A percentile compares a stretch with the other conserved stretches of the same genome.
Conservation (phyloP, 441 rosid species). For the Erodium moschatum region DNA sequence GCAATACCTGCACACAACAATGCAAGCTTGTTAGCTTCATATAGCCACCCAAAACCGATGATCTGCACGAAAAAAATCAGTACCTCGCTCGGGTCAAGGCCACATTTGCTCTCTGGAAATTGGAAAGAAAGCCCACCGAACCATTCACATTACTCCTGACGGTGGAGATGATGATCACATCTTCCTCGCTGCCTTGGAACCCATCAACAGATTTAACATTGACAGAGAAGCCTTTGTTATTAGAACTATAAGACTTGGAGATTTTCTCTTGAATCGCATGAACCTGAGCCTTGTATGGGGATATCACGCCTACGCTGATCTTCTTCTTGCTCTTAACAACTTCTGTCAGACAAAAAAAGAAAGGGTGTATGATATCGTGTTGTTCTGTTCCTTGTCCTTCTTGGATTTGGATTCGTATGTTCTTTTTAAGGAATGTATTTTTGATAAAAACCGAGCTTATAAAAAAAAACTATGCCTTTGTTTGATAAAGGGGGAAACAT, state of each 20-base stretch:
- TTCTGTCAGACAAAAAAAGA: too few species aligned
- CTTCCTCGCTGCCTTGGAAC: conserved; percentile 39
- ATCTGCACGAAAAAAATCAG: not conserved
- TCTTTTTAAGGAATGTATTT: too few species aligned
- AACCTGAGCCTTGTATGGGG: conserved; percentile 35
- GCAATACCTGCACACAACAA: conserved; percentile 23
- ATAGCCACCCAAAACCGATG: not conserved
- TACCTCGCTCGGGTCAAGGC: conserved; percentile 37
- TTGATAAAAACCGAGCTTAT: too few species aligned
- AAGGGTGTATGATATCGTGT: too few species aligned
- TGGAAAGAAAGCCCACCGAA: conserved; percentile 24
- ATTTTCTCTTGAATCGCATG: conserved; percentile 26
- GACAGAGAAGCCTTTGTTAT: conserved; percentile 20
- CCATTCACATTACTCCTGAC: conserved; percentile 25
- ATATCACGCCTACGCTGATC: conserved; percentile 30
- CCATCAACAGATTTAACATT: conserved; percentile 30
- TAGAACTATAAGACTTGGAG: conserved; percentile 12
- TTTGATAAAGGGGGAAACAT: too few species aligned
- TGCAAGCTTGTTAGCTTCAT: not conserved
- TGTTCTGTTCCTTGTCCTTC: too few species aligned
- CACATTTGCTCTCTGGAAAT: conserved; percentile 25
- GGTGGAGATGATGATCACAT: conserved; percentile 31
- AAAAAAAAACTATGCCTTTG: too few species aligned
- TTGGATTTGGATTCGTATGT: too few species aligned
- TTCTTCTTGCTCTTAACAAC: conserved; percentile 19